Percentiles rank a stretch among this genome's conserved stretches.
phyloP scores from a whole-genome alignment of 257 asterid species.

The Primulina huaijiensis region DNA sequence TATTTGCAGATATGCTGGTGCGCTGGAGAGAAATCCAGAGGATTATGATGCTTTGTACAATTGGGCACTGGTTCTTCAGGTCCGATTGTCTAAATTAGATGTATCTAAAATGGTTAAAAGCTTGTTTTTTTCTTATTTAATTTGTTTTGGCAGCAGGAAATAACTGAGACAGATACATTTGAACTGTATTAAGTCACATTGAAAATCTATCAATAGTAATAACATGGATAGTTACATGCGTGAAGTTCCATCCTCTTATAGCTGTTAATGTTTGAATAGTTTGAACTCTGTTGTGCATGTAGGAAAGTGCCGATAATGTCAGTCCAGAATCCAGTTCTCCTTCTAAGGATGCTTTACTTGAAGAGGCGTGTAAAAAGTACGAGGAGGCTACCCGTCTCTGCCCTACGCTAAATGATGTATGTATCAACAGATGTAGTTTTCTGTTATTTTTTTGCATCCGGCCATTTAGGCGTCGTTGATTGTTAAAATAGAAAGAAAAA shows the following conservation, averaged over 20 bases:
- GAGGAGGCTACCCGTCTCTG: constrained; percentile 96
- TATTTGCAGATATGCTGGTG: constrained; percentile 79
- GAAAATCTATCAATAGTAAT: constrained; percentile 19
- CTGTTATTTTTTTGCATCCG: constrained; percentile 7
- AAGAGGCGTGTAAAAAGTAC: constrained; percentile 93
- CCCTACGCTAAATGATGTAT: constrained; percentile 94
- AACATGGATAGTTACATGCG: constrained; percentile 14
- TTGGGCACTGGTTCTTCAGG: constrained; percentile 99
- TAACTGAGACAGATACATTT: no score
- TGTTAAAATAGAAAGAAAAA: constrained; percentile 21
- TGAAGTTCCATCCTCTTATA: constrained; percentile 19
- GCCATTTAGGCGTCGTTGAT: constrained; percentile 22
- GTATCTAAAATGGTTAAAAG: constrained; percentile 6
- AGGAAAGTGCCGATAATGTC: constrained; percentile 99
- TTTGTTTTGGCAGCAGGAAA: constrained; percentile 17
- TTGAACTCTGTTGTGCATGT: constrained; percentile 35
- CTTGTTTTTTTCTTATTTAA: constrained; percentile 16
- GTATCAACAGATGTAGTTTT: constrained; percentile 27
- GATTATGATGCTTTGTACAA: constrained; percentile 96
- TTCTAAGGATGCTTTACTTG: constrained; percentile 92
- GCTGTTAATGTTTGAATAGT: constrained; percentile 14
- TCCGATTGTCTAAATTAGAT: constrained; percentile 30
- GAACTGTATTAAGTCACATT: background rate
- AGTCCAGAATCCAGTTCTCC: constrained; percentile 80
- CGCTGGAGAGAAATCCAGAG: constrained; percentile 86